Conservation (phyloP, 148 eudicot species). For the Suaeda aralocaspica region DNA sequence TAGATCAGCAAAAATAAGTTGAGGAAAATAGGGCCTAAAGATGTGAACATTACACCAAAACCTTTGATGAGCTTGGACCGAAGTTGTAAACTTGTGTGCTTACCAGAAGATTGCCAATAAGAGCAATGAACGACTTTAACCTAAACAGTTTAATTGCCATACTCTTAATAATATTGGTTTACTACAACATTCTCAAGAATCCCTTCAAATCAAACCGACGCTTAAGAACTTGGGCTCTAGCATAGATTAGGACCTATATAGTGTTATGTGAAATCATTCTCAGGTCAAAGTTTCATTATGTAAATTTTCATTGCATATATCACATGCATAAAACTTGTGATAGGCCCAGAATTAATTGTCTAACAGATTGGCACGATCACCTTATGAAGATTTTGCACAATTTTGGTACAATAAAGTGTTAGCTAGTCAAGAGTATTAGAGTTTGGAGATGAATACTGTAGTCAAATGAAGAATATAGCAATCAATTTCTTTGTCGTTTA, state of each 20-base stretch:
- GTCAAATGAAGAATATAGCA: background rate
- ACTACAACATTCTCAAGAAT: slow-evolving; percentile 96
- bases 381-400: too few relatives aligned
- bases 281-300: slow-evolving; percentile 10
- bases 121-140: background rate
- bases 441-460: too few relatives aligned
- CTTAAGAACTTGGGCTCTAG: slow-evolving; percentile 72
- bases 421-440: too few relatives aligned
- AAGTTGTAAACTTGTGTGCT: slow-evolving; percentile 93
- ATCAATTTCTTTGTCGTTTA: background rate
- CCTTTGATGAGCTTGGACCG: slow-evolving; percentile 94
- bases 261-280: too few relatives aligned
- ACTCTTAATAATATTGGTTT: slow-evolving; percentile 3
- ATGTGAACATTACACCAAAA: slow-evolving; percentile 89
- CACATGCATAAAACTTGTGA: too few relatives aligned
- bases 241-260: slow-evolving; percentile 87
- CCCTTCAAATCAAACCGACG: slow-evolving; percentile 84
- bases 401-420: too few relatives aligned
- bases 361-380: too few relatives aligned
- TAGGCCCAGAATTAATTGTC: too few relatives aligned
- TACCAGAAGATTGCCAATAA: slow-evolving; percentile 9
- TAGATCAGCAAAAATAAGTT: too few relatives aligned
- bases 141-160: background rate
- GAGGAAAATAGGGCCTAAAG: too few relatives aligned
- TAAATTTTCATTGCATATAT: too few relatives aligned